Conservation (phyloP, 225 moss, liverwort and hornwort genomes). For the Pseudisothecium myosuroides region DNA sequence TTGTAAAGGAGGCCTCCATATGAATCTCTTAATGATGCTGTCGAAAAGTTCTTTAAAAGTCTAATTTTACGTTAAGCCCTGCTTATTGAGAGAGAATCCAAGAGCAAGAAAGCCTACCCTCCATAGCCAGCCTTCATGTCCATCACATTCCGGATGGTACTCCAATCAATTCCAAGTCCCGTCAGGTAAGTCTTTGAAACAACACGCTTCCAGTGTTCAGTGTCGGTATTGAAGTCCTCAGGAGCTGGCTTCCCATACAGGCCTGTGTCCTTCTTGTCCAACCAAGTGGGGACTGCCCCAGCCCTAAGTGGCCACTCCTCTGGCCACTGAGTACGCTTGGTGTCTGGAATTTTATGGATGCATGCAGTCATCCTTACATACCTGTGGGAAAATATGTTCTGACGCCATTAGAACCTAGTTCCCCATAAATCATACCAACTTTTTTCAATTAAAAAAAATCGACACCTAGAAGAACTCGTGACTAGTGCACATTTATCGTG, state of each 20-base stretch:
- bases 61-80: not conserved
- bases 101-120: not conserved
- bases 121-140: constrained; percentile 31
- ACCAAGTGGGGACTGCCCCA: constrained; percentile 45
- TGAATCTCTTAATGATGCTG: not conserved
- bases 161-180: constrained; percentile 15
- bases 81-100: not conserved
- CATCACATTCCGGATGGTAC: constrained; percentile 12
- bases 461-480: not conserved
- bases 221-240: constrained; percentile 53
- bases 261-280: constrained; percentile 57
- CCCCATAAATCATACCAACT: not conserved
- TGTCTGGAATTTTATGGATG: constrained; percentile 61
- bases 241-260: constrained; percentile 67
- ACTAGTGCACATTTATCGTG: not conserved
- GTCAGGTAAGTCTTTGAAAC: constrained; percentile 41
- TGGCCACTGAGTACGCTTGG: constrained; percentile 54
- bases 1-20: not conserved
- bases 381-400: constrained; percentile 9
- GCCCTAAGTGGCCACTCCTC: constrained; percentile 56
- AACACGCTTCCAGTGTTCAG: constrained; percentile 62
- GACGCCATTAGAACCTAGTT: not conserved
- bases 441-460: not conserved
- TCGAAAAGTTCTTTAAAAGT: not conserved
- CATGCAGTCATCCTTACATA: constrained; percentile 73